Evolutionary conservation across 257 asterid genomes (phyloP), one percentile per base, ranked within the genome.

Genomic region (Solanum acaule): DNA sequence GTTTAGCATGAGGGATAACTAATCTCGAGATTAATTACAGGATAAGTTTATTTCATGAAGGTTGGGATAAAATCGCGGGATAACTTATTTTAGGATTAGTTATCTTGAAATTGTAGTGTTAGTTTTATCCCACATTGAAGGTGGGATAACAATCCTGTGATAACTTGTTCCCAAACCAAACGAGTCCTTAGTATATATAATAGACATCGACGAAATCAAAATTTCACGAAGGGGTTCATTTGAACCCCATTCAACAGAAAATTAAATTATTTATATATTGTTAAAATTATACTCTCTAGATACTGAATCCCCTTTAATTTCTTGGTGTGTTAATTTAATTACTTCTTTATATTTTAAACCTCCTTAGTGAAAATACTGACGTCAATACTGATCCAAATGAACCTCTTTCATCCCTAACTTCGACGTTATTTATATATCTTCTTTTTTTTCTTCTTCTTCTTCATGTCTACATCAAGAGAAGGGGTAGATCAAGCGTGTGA

Each of bases 401-500:
- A 72, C n/a, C n/a, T 10, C 8, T 72, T 72, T 6, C 0, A 0
- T 15, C 27, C 8, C 79, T 72, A 72, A 38, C 25, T 72, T 20
- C 8, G 15, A 12, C 5, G 4, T 22, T 22, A 37, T 52, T 20
- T 35, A 75, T 20, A 10, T 63, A 63, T 42, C 37, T n/a, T 85
- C 29, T 35, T 20, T 38, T 35, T 49, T 2, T n/a, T n/a, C n/a
- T 70, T 13, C 0, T 49, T 14, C 22, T n/a, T 44, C 20, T 29
- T 10, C 20, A 35, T 37, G 87, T 87, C 84, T 67, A 23, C 85
- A 82, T 88, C 90, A 88, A 83, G 86, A n/a, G 14, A 9, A 27
- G 25, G 37, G 27, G 84, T 87, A 18, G 87, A 90, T 27, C 16
- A 44, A 89, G 86, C 87, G 87, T 89, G 88, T 81, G 91, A 79